Base-by-base conservation (phyloP, 148 eudicot species). In the Vaccinium darrowii region DNA sequence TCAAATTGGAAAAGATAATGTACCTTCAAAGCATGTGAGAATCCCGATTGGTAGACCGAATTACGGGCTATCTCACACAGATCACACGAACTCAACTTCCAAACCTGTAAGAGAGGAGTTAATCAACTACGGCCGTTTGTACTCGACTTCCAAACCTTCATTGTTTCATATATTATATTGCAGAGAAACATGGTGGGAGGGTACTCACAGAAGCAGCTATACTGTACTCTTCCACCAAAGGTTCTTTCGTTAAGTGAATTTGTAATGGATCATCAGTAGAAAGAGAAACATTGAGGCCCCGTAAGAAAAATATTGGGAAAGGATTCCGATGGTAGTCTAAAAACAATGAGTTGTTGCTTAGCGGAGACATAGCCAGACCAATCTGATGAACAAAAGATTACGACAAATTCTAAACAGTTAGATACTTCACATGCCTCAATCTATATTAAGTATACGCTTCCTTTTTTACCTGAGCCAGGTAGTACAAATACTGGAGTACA, bases 361-460 rank as follows among this genome's bases (percentile, higher is more conserved):
- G 91, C 74, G 99, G 99, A 88, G 99, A 97, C 99, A 97, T 97
- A 71, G 98, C 96, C 83, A 97, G 88, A 73, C 99, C 99, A 93
- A 97, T 97, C 99, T 97, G 93, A 82, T 78, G 75, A 87, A 78
- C 81, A 84, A 67, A 72, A 75, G 54, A 54, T 71, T 57, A 83
- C 10, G 10, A 53, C 12, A 21, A 76, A 88, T 71, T 13, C 56
- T 7, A 83, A 30, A 81, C 56, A 51, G 76, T 81, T 39, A 74
- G 49, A 57, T 53, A 63, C 76, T 53, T 72, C 58, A 71, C 51
- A 79, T 52, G 58, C 78, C 33, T 33, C 58, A 76, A 79, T 15
- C 47, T 7, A 58, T 10, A 49, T 23, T 47, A 75, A 75, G 23
- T 21, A 23, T 73, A 49, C 50, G 14, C 63, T 80, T 76, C 23